phyloP scores from a whole-genome alignment of 441 rosid species.

The Erodium texanum region DNA sequence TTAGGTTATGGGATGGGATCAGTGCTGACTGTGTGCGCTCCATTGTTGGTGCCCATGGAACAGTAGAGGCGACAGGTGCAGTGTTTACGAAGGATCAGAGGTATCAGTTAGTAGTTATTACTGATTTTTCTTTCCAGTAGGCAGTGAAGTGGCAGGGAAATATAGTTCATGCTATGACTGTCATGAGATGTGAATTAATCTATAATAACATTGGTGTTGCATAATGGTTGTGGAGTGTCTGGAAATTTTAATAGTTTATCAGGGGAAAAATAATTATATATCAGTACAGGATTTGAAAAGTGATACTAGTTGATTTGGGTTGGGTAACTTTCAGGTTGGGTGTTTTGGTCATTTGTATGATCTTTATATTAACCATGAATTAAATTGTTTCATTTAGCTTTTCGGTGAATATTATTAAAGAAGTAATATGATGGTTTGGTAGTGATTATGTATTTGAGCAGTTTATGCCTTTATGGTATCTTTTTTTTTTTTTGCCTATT shows the following conservation, averaged over 20 bases:
- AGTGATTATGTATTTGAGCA: neutral
- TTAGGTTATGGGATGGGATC: conserved; percentile 71
- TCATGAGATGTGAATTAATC: neutral
- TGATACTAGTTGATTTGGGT: neutral
- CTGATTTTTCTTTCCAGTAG: neutral
- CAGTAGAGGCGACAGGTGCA: conserved; percentile 64
- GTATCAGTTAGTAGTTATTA: conserved; percentile 21
- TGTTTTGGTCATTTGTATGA: neutral
- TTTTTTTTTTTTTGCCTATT: neutral
- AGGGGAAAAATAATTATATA: neutral
- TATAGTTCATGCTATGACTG: neutral
- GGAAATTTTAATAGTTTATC: neutral
- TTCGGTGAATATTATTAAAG: neutral
- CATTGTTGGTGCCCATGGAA: conserved; percentile 61
- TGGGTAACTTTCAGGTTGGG: neutral
- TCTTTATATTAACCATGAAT: neutral
- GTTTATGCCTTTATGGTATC: too few relatives aligned
- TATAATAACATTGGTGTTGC: neutral
- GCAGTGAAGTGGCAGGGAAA: neutral
- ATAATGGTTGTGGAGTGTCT: neutral
- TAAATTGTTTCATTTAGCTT: neutral
- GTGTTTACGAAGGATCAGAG: conserved; percentile 74
- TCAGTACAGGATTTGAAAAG: neutral
- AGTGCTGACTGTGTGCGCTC: conserved; percentile 57
- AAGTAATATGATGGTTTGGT: neutral